A percentile compares a stretch with the other conserved stretches of the same genome.
Evolutionary conservation across 1,139 yeast genomes (phyloP).

Genomic region (Hansenula lynferdii): DNA sequence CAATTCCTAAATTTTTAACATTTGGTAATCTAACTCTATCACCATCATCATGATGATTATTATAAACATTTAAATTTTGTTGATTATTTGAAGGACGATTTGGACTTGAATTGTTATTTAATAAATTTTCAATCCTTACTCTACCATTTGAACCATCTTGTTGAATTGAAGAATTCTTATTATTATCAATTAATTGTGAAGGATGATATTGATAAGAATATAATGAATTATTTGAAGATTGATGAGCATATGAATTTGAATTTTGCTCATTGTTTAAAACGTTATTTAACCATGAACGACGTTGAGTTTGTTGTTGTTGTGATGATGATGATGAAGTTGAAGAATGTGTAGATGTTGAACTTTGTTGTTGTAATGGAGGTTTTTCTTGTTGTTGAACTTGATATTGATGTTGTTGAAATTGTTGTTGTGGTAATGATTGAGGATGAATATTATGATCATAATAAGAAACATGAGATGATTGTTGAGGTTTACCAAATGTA

Average conservation of each 20-base stretch:
- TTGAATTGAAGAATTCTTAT: too few species aligned
- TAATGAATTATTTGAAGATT: constrained; percentile 1
- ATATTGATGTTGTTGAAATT: not conserved
- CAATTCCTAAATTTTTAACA: constrained; percentile 17
- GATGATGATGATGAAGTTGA: not conserved
- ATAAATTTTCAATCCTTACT: constrained; percentile 1
- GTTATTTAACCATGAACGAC: constrained; percentile 14
- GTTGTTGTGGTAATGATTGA: not conserved
- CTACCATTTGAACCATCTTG: too few species aligned
- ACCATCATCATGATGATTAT: constrained; percentile 1
- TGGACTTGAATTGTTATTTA: not conserved
- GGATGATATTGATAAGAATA: constrained; percentile 3
- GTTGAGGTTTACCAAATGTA: not conserved
- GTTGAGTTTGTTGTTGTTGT: constrained; percentile 2
- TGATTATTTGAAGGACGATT: not conserved
- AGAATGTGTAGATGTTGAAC: not conserved
- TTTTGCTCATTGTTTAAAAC: constrained; percentile 9
- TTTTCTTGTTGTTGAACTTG: constrained; percentile 2
- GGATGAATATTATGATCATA: not conserved
- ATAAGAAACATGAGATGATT: constrained; percentile 3
- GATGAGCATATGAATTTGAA: not conserved
- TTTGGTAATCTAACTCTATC: constrained; percentile 15
- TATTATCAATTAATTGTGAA: too few species aligned
- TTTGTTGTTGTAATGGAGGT: not conserved
- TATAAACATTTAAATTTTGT: not conserved